These are phyloP conservation scores for Nannizzia gypsea DNA, from an alignment of 2,329 filamentous ascomycete genomes.

Conservation along the genomic window DNA sequence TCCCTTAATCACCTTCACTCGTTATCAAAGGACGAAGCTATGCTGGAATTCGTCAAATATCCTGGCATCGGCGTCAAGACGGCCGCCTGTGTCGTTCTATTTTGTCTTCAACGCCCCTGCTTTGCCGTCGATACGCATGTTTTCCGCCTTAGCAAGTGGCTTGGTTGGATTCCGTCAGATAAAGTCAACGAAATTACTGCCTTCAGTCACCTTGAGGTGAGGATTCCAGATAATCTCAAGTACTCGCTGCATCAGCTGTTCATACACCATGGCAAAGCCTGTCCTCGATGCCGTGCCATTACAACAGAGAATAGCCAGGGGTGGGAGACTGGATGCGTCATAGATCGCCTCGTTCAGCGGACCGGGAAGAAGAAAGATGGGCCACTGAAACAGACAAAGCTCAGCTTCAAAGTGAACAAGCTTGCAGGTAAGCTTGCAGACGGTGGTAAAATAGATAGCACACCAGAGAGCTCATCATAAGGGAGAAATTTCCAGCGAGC, in stretches of 20 bases:
- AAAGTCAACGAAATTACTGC: conserved; percentile 39
- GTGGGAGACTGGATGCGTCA: conserved; percentile 53
- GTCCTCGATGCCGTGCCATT: conserved; percentile 48
- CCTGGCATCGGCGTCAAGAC: conserved; percentile 57
- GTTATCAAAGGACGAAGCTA: conserved; percentile 44
- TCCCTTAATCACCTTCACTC: conserved; percentile 52
- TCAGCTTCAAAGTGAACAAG: neutral
- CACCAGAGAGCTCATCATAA: neutral
- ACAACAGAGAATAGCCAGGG: conserved; percentile 49
- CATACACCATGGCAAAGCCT: conserved; percentile 51
- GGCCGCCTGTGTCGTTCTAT: conserved; percentile 52
- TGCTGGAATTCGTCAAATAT: conserved; percentile 46
- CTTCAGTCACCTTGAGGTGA: conserved; percentile 49
- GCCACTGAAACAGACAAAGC: neutral
- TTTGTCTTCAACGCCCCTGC: conserved; percentile 51
- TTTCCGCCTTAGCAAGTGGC: conserved; percentile 50
- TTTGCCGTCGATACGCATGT: conserved; percentile 59
- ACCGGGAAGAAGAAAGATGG: conserved; percentile 39
- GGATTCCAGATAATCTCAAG: conserved; percentile 51
- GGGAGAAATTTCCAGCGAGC: neutral
- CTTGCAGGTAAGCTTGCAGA: neutral
- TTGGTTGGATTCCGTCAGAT: conserved; percentile 48
- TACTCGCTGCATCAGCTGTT: conserved; percentile 52
- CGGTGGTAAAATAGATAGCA: neutral
- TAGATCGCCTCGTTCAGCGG: conserved; percentile 50